phyloP scores from a whole-genome alignment of 2,329 filamentous ascomycete genomes.

The Graphilbum fragrans region DNA sequence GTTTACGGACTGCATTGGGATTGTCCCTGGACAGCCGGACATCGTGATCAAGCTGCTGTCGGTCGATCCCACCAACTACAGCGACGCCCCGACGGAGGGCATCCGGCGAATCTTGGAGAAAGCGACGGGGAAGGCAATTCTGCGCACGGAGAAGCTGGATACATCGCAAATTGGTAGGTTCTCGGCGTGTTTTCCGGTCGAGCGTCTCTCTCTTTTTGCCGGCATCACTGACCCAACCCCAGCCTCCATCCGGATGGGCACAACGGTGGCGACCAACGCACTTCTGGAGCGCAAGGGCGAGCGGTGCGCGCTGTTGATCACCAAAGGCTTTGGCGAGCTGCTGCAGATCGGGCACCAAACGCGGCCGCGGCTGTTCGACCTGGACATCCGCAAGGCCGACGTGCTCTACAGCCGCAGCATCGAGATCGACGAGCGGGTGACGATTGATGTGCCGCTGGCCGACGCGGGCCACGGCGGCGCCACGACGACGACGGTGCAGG shows the following conservation, averaged over 20 bases:
- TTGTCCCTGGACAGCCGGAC: conserved; percentile 43
- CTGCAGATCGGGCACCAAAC: conserved; percentile 7
- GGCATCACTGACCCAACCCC: too few species aligned
- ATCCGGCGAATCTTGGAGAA: conserved; percentile 36
- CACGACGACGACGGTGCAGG: conserved; percentile 32
- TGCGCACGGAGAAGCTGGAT: conserved; percentile 49
- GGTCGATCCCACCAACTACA: conserved; percentile 54
- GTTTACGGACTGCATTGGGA: conserved; percentile 58
- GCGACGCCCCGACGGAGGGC: conserved; percentile 56
- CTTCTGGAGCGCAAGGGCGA: conserved; percentile 8
- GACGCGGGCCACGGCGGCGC: conserved; percentile 2
- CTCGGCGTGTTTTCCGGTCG: too few species aligned
- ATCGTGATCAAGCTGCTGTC: conserved; percentile 57
- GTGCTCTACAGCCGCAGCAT: conserved; percentile 3
- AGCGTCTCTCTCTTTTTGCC: too few species aligned
- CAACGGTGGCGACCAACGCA: conserved; percentile 8
- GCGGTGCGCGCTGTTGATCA: conserved; percentile 1
- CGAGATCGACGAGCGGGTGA: conserved; percentile 8
- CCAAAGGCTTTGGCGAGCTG: conserved; percentile 4
- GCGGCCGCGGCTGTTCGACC: conserved; percentile 6
- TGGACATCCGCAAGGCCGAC: conserved; percentile 12
- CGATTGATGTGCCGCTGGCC: conserved; percentile 3
- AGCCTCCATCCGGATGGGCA: conserved; percentile 9
- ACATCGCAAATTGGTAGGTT: conserved; percentile 7
- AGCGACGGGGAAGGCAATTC: conserved; percentile 37